phyloP scores from a whole-genome alignment of 1,284 basidiomycete species.

The Wallemia hederae region DNA sequence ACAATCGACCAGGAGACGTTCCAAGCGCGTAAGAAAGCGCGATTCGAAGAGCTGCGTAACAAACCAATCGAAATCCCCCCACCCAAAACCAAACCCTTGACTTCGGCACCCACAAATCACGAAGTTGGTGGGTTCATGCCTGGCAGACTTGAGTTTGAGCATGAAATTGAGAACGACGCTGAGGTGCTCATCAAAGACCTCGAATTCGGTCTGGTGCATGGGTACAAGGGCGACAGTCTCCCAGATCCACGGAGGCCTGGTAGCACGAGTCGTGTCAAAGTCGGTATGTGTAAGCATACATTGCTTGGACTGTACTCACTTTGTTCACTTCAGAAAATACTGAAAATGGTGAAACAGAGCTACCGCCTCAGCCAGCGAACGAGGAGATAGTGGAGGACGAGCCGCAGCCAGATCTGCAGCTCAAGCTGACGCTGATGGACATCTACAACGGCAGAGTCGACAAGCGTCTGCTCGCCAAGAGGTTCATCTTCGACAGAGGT shows the following conservation, averaged over 20 bases:
- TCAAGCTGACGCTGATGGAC: slow-evolving; percentile 69
- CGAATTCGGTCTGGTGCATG: slow-evolving; percentile 64
- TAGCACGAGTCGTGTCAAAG: slow-evolving; percentile 7
- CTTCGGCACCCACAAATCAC: slow-evolving; percentile 79
- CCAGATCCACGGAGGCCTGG: slow-evolving; percentile 20
- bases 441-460: slow-evolving; percentile 83
- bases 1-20: slow-evolving; percentile 50
- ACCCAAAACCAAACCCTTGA: slow-evolving; percentile 31
- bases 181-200: slow-evolving; percentile 87
- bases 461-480: slow-evolving; percentile 57
- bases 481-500: slow-evolving; percentile 74
- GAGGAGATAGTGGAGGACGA: slow-evolving; percentile 35
- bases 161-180: slow-evolving; percentile 71
- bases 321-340: slow-evolving; percentile 3
- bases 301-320: no score
- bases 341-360: slow-evolving; percentile 6
- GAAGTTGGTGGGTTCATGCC: slow-evolving; percentile 84
- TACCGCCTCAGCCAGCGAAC: not conserved
- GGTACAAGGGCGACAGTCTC: slow-evolving; percentile 54
- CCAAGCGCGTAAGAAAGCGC: slow-evolving; percentile 52
- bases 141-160: slow-evolving; percentile 87
- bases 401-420: slow-evolving; percentile 42
- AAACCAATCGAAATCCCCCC: slow-evolving; percentile 19
- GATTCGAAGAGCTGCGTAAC: slow-evolving; percentile 31
- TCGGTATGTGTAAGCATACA: slow-evolving; percentile 8